phyloP scores from a whole-genome alignment of 2,329 filamentous ascomycete species.

The Colletotrichum navitas region DNA sequence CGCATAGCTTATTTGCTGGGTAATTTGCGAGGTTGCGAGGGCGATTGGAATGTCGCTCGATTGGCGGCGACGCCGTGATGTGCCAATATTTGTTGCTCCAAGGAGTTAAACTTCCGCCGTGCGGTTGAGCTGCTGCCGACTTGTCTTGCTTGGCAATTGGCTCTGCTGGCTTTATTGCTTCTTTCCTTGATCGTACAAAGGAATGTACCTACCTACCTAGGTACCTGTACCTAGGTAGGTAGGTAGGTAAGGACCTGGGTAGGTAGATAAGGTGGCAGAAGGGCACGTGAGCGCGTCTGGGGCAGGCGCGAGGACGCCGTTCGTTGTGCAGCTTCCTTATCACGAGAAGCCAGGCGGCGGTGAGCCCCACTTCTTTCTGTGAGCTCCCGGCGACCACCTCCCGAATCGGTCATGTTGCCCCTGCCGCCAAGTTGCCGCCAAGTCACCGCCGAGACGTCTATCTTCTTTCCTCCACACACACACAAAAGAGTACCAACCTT shows the following conservation, averaged over 20 bases:
- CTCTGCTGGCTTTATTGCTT: no score
- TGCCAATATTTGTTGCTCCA: slow-evolving; percentile 10
- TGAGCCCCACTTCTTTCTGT: slow-evolving; percentile 1
- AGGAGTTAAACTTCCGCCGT: no score
- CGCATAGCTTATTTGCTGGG: slow-evolving; percentile 38
- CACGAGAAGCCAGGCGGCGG: slow-evolving; percentile 15
- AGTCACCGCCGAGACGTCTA: slow-evolving; percentile 31
- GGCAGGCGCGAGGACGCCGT: neutral
- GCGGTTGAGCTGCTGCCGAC: no score
- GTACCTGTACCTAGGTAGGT: no score
- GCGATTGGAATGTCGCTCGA: neutral
- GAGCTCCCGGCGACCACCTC: slow-evolving; percentile 24
- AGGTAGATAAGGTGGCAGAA: no score
- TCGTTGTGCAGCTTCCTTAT: slow-evolving; percentile 29
- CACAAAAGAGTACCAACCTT: no score
- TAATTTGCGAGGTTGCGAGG: slow-evolving; percentile 20
- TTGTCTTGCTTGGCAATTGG: no score
- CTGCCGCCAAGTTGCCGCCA: slow-evolving; percentile 31
- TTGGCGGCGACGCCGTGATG: slow-evolving; percentile 10
- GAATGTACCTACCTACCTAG: no score
- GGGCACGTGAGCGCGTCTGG: neutral
- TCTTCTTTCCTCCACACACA: slow-evolving; percentile 3
- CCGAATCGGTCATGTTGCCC: slow-evolving; percentile 27
- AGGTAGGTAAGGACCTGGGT: no score
- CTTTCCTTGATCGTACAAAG: no score